These are phyloP conservation scores for Zalerion maritima DNA, from an alignment of 495 filamentous ascomycete genomes.

Conservation along the genomic window DNA sequence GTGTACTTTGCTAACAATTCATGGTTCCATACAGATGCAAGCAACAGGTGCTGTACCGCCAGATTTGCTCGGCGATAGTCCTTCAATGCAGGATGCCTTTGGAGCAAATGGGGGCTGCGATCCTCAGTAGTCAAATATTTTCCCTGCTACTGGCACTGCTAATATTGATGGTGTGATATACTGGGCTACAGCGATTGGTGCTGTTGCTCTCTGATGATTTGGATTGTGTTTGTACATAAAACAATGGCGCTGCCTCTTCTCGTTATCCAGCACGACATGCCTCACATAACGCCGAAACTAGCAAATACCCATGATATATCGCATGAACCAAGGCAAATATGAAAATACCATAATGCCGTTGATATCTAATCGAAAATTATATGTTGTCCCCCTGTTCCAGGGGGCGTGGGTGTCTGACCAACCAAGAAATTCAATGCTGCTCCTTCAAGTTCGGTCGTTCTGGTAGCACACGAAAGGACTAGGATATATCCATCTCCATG, in stretches of 20 bases:
- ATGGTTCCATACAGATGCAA: constrained; percentile 68
- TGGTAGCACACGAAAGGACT: constrained; percentile 1
- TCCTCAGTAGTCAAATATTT: constrained; percentile 39
- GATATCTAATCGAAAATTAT: constrained; percentile 1
- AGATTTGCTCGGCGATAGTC: constrained; percentile 83
- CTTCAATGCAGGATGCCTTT: constrained; percentile 56
- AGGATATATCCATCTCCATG: constrained; percentile 30
- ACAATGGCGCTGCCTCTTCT: constrained; percentile 2
- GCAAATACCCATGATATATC: constrained; percentile 5
- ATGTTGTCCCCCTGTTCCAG: constrained; percentile 2
- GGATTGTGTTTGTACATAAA: neutral
- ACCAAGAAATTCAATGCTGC: too few relatives aligned
- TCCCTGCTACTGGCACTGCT: constrained; percentile 3
- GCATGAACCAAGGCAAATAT: neutral
- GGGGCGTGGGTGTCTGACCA: too few relatives aligned
- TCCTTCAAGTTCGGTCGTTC: too few relatives aligned
- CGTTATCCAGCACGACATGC: neutral
- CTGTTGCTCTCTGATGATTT: constrained; percentile 1
- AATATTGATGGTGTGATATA: too few relatives aligned
- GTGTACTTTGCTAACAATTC: constrained; percentile 10
- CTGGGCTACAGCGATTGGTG: too few relatives aligned
- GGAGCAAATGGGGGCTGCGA: constrained; percentile 58
- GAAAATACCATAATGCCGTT: constrained; percentile 2
- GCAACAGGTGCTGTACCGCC: constrained; percentile 74
- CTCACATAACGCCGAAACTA: neutral